A percentile compares a stretch with the other conserved stretches of the same genome.
Evolutionary conservation across 257 asterid species (phyloP).

Genomic region (Paraleonurus japonicus): DNA sequence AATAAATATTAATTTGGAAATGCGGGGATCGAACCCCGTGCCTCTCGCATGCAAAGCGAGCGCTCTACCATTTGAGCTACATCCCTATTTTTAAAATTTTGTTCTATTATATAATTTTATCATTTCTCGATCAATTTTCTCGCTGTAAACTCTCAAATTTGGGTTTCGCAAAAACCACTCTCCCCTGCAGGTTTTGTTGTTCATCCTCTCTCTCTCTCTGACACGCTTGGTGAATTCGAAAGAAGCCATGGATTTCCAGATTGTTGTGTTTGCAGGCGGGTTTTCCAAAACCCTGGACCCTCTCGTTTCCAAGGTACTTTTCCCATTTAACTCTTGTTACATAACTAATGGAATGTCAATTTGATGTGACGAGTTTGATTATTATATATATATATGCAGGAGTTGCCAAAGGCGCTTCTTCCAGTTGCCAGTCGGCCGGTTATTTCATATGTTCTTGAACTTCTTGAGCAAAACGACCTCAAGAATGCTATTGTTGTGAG

Average conservation of each 20-base stretch:
- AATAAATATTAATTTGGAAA: too few relatives aligned
- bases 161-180: background rate
- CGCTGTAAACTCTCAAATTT: background rate
- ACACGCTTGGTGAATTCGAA: background rate
- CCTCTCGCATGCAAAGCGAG: conserved; percentile 99
- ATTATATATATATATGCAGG: conserved; percentile 41
- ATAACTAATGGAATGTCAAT: background rate
- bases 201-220: background rate
- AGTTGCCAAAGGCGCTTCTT: conserved; percentile 82
- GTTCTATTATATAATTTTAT: too few relatives aligned
- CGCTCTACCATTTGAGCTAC: conserved; percentile 99
- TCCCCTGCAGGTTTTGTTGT: conserved; percentile 13
- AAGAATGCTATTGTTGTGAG: conserved; percentile 79
- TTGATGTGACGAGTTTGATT: conserved; percentile 9
- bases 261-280: conserved; percentile 92
- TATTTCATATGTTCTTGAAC: conserved; percentile 77
- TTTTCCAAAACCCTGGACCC: conserved; percentile 78
- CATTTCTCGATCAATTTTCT: background rate
- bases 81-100: conserved; percentile 44
- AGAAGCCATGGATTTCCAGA: conserved; percentile 78
- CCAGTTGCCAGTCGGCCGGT: conserved; percentile 92
- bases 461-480: conserved; percentile 74
- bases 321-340: background rate
- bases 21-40: conserved; percentile 93
- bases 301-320: conserved; percentile 75